Evolutionary conservation across 2,329 filamentous ascomycete genomes (phyloP).

Genomic region (Remersonia thermophila): DNA sequence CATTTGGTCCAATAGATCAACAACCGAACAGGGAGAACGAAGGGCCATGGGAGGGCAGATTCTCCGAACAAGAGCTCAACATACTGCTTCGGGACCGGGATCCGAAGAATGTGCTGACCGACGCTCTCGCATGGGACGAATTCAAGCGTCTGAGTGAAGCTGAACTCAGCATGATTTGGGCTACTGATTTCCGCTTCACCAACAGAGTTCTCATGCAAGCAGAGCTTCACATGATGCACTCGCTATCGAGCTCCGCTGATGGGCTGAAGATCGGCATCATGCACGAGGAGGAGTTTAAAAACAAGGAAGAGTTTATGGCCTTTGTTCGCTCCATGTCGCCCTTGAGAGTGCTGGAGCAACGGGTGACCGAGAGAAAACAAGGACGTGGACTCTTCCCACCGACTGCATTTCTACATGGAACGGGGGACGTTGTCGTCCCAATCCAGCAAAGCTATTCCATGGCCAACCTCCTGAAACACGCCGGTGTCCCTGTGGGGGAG

Average conservation of each 20-base stretch:
- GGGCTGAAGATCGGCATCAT: constrained; percentile 8
- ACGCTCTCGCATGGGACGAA: constrained; percentile 13
- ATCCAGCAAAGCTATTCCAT: constrained; percentile 14
- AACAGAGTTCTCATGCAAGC: constrained; percentile 11
- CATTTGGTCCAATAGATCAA: constrained; percentile 1
- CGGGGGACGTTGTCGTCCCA: constrained; percentile 11
- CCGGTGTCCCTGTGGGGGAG: constrained; percentile 13
- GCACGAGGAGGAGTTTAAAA: constrained; percentile 12
- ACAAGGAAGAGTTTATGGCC: constrained; percentile 6
- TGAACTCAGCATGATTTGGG: constrained; percentile 11
- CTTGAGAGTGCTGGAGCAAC: constrained; percentile 6
- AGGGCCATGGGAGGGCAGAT: constrained; percentile 11
- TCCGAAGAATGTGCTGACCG: constrained; percentile 10
- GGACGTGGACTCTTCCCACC: constrained; percentile 12
- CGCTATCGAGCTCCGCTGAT: neutral
- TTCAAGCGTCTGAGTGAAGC: constrained; percentile 8
- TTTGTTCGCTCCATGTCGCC: constrained; percentile 12
- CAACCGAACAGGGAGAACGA: neutral
- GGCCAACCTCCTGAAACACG: constrained; percentile 10
- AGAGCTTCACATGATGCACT: constrained; percentile 13
- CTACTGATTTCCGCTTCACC: constrained; percentile 12
- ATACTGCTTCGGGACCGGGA: constrained; percentile 11
- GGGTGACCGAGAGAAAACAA: neutral
- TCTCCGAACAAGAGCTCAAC: constrained; percentile 11
- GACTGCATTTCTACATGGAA: constrained; percentile 16